Evolutionary conservation across 1,284 basidiomycete species (phyloP), one percentile per base, ranked within the genome.

Genomic region (Microbotryomycetes sp.): DNA sequence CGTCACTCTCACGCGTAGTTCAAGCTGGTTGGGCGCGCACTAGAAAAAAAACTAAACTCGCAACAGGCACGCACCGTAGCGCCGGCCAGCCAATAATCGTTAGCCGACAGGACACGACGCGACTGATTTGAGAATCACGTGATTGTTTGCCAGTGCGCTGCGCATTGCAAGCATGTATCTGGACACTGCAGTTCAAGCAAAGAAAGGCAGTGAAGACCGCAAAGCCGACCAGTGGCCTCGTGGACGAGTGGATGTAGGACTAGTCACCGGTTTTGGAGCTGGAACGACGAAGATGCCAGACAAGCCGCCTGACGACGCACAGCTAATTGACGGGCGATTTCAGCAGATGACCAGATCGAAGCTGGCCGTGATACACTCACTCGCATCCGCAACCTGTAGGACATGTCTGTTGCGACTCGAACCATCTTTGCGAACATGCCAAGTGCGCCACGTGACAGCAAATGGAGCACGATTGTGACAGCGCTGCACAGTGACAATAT

Each of bases 381-480:
- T 9, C 18, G 35, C 65, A 67, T 9, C 65, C 65, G 46, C 65
- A 67, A 11, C 65, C 65, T 1, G 62, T 60, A 18, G 65, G 65
- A 51, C 65, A 67, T 47, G 26, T 56, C 41, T 1, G 30, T 28
- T 26, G 31, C 28, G 31, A 53, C 1, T 24, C 35, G 52, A 57
- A 68, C 64, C 64, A 68, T 30, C 30, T 7, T 6, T 47, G 23
- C 21, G 61, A 51, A 41, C 66, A 68, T 15, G 48, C 54, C 56
- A 65, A 63, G 18, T 68, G 66, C 5, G 58, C 61, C 35, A 65
- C 52, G 41, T 68, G 66, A 2, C 59, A 46, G 46, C 66, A 68
- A 9, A 51, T 52, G 27, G 58, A 45, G 41, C 66, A 68, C 51
- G 50, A 59, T 24, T 59, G 55, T 18, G 57, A 59, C 3, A 68